Evolutionary conservation across 176 grass and related monocot genomes (phyloP).

Genomic region (Oryza brachyantha): DNA sequence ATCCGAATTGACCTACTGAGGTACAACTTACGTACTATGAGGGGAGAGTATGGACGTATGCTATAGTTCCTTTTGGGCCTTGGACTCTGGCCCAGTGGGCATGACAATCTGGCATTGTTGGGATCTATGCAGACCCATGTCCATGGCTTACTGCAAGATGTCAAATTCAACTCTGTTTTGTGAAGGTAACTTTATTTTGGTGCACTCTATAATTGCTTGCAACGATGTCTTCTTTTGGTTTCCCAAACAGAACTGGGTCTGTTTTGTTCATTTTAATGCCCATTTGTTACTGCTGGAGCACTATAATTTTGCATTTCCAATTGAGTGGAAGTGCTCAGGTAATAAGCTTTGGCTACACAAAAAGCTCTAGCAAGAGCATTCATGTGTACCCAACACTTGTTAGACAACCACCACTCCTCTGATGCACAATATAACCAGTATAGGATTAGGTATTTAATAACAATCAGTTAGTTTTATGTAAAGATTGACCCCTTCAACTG

Average conservation of each 20-base stretch:
- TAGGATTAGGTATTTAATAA: not conserved
- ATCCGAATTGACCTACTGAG: no score
- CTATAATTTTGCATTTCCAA: slow-evolving; percentile 2
- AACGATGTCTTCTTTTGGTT: not conserved
- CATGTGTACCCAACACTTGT: not conserved
- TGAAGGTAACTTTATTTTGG: not conserved
- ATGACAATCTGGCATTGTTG: not conserved
- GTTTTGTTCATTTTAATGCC: not conserved
- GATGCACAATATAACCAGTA: not conserved
- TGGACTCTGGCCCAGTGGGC: no score
- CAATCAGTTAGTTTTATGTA: not conserved
- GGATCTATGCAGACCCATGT: not conserved
- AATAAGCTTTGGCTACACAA: not conserved
- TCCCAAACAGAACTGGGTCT: not conserved
- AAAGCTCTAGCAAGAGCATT: not conserved
- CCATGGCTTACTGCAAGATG: slow-evolving; percentile 3
- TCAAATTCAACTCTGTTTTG: not conserved
- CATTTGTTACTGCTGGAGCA: not conserved
- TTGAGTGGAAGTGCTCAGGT: not conserved
- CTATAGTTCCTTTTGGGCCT: no score
- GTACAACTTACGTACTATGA: no score
- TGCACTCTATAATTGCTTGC: not conserved
- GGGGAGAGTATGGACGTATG: no score
- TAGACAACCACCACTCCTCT: not conserved
- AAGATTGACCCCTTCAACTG: not conserved